Conservation (phyloP, 352 stramenopile genomes). For the Pythium brachiatum region DNA sequence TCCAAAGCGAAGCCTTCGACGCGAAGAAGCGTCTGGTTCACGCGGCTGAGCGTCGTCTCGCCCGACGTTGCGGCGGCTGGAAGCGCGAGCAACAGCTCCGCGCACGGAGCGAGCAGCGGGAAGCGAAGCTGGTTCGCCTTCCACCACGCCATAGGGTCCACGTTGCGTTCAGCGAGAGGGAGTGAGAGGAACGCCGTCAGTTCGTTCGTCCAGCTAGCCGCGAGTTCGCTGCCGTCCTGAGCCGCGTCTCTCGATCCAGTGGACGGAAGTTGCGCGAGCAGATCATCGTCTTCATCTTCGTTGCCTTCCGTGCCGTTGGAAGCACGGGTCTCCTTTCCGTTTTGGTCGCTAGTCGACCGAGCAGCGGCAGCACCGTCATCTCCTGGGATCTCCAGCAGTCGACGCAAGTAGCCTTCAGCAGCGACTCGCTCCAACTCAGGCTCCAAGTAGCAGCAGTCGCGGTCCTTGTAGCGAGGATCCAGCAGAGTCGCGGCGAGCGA, state of each 20-base stretch:
- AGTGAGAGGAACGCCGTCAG: conserved; percentile 70
- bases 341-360: not conserved
- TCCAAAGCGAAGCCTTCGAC: conserved; percentile 47
- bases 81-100: conserved; percentile 70
- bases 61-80: conserved; percentile 62
- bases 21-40: conserved; percentile 56
- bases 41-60: conserved; percentile 42
- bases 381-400: conserved; percentile 43
- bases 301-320: conserved; percentile 21
- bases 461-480: conserved; percentile 80
- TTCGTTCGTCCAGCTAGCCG: conserved; percentile 74
- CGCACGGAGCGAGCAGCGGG: conserved; percentile 69
- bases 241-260: conserved; percentile 49
- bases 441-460: conserved; percentile 72
- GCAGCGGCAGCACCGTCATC: conserved; percentile 20
- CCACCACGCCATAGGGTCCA: conserved; percentile 74
- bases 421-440: conserved; percentile 49
- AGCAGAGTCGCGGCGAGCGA: conserved; percentile 74
- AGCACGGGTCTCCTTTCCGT: not conserved
- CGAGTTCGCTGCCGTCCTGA: conserved; percentile 44
- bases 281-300: conserved; percentile 72
- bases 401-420: conserved; percentile 56
- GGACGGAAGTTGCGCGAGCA: conserved; percentile 66
- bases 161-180: conserved; percentile 68
- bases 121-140: conserved; percentile 78